Evolutionary conservation across 2,329 filamentous ascomycete genomes (phyloP).

Genomic region (Ophiostoma sp.): DNA sequence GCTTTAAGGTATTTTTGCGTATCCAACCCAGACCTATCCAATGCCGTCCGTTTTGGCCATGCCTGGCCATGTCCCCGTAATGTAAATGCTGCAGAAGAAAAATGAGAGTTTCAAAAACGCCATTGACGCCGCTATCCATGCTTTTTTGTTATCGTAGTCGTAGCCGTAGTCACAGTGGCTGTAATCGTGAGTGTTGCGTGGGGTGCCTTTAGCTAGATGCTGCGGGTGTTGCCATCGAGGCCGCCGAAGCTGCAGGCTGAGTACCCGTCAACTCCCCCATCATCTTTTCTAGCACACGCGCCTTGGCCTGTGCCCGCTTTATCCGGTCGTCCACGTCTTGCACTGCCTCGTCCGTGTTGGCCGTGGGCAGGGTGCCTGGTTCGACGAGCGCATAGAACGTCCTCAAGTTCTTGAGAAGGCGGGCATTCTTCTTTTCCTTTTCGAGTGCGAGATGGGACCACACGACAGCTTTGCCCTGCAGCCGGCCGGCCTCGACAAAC

Average conservation of each 20-base stretch:
- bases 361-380: conserved; percentile 71
- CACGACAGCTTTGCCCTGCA: conserved; percentile 77
- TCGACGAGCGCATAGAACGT: conserved; percentile 77
- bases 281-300: conserved; percentile 79
- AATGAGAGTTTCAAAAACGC: neutral
- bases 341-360: conserved; percentile 86
- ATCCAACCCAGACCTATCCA: neutral
- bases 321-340: conserved; percentile 88
- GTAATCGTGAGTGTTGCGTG: neutral
- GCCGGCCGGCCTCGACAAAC: conserved; percentile 74
- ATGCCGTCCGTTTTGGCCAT: neutral
- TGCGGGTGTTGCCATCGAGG: neutral
- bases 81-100: neutral
- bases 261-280: conserved; percentile 47
- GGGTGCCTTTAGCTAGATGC: conserved; percentile 1
- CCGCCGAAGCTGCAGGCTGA: neutral
- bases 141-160: neutral
- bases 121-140: conserved; percentile 1
- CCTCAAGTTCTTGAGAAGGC: conserved; percentile 66
- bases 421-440: conserved; percentile 33
- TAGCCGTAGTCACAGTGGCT: neutral
- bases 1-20: neutral
- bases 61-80: neutral
- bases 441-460: conserved; percentile 70
- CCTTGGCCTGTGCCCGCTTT: conserved; percentile 79